Percentiles rank a stretch among this genome's conserved stretches.
These are phyloP conservation scores for Apiospora koreana DNA, from an alignment of 2,329 filamentous ascomycete genomes.

Conservation along the genomic window DNA sequence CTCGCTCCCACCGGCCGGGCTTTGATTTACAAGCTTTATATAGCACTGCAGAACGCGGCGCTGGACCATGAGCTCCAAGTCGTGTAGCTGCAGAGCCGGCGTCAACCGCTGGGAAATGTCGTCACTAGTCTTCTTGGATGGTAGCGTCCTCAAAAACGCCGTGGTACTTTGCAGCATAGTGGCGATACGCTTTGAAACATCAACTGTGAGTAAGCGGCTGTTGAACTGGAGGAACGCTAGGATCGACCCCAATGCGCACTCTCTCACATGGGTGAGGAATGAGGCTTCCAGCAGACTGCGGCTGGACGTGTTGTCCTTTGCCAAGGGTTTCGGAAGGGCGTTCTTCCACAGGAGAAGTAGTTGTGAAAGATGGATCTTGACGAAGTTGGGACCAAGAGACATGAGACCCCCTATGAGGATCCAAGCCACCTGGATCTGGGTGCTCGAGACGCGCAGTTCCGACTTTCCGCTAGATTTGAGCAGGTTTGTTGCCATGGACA, in stretches of 20 bases:
- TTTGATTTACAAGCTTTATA: constrained; percentile 84
- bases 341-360: constrained; percentile 96
- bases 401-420: constrained; percentile 94
- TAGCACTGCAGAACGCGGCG: constrained; percentile 94
- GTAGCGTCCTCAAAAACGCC: constrained; percentile 82
- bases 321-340: constrained; percentile 89
- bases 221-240: constrained; percentile 94
- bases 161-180: constrained; percentile 95
- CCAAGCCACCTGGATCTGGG: constrained; percentile 97
- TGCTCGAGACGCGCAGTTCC: constrained; percentile 86
- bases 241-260: constrained; percentile 90
- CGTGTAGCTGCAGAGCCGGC: constrained; percentile 83
- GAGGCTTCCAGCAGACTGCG: constrained; percentile 85
- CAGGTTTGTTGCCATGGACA: constrained; percentile 87
- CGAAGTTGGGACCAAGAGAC: constrained; percentile 95
- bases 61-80: constrained; percentile 91
- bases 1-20: constrained; percentile 81
- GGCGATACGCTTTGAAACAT: constrained; percentile 90
- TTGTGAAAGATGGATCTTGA: constrained; percentile 96
- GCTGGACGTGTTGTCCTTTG: constrained; percentile 85
- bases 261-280: constrained; percentile 90
- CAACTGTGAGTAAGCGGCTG: constrained; percentile 83
- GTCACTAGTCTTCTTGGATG: constrained; percentile 80
- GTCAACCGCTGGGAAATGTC: constrained; percentile 83
- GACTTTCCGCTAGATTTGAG: constrained; percentile 91